A percentile compares a stretch with the other conserved stretches of the same genome.
phyloP scores from a whole-genome alignment of 2,329 filamentous ascomycete species.

The Nectriaceae sp. region DNA sequence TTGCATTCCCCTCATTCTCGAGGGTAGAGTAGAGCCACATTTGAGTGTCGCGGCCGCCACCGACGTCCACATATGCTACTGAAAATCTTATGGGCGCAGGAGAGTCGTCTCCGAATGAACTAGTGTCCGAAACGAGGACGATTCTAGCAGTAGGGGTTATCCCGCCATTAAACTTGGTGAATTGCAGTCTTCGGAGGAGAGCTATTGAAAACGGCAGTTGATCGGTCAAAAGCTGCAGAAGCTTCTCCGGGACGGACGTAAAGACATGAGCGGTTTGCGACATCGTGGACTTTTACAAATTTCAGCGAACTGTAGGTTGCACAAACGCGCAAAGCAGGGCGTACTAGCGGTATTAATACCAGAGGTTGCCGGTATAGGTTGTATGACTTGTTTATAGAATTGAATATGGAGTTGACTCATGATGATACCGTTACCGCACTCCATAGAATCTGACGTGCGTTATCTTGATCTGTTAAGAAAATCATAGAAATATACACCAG shows the following conservation, averaged over 20 bases:
- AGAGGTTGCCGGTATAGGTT: too few species aligned
- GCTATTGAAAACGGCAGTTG: constrained; percentile 61
- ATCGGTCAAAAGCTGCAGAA: constrained; percentile 50
- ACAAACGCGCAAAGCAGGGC: background rate
- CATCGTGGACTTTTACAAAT: constrained; percentile 13
- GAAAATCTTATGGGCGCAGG: constrained; percentile 41
- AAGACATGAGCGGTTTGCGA: constrained; percentile 22
- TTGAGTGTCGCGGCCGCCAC: constrained; percentile 63
- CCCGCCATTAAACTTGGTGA: constrained; percentile 45
- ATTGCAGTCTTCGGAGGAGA: constrained; percentile 64
- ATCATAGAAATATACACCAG: background rate
- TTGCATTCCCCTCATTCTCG: constrained; percentile 35
- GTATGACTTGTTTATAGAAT: background rate
- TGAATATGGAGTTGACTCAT: background rate
- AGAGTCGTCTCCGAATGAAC: background rate
- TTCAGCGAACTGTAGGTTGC: too few species aligned
- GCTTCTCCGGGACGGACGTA: constrained; percentile 29
- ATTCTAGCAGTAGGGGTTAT: constrained; percentile 46
- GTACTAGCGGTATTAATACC: background rate
- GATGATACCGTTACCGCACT: too few species aligned
- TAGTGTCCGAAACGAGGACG: constrained; percentile 36
- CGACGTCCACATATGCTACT: constrained; percentile 63
- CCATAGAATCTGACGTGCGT: background rate
- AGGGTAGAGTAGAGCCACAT: constrained; percentile 62
- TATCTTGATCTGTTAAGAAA: background rate